Evolutionary conservation across 148 eudicot genomes (phyloP).

Genomic region (Heliamphora exappendiculata): DNA sequence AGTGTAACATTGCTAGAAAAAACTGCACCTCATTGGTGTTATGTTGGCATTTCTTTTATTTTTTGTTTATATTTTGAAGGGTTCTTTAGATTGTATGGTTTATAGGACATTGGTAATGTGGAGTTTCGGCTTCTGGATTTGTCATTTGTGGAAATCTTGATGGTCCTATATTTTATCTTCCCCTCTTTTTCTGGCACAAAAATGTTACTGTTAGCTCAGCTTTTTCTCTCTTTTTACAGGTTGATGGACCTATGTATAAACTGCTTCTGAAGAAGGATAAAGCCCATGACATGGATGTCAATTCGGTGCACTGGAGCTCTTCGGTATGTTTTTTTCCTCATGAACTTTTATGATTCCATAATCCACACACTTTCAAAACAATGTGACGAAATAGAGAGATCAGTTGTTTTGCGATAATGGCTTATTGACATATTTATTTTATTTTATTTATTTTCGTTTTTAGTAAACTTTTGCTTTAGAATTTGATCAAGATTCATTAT

Average conservation of each 20-base stretch:
- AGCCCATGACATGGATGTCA: constrained; percentile 34
- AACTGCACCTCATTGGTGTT: background rate
- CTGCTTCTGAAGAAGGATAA: constrained; percentile 31
- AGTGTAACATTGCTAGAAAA: background rate
- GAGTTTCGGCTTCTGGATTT: background rate
- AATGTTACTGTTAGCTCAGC: background rate
- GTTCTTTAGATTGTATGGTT: background rate
- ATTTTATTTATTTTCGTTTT: no score
- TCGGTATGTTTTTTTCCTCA: constrained; percentile 1
- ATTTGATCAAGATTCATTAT: no score
- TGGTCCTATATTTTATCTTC: background rate
- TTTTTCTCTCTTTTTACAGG: constrained; percentile 11
- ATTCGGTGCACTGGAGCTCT: constrained; percentile 28
- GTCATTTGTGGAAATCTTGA: background rate
- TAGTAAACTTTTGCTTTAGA: no score
- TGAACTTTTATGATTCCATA: background rate
- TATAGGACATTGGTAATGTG: background rate
- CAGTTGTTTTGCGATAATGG: no score
- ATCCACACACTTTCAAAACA: background rate
- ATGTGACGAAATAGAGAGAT: background rate
- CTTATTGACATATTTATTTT: no score
- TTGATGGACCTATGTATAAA: constrained; percentile 27
- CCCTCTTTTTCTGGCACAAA: background rate
- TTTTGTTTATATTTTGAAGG: background rate
- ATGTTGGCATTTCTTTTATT: background rate